These are phyloP conservation scores for Euclidium syriacum DNA, from an alignment of 345 rosid species.

Conservation along the genomic window DNA sequence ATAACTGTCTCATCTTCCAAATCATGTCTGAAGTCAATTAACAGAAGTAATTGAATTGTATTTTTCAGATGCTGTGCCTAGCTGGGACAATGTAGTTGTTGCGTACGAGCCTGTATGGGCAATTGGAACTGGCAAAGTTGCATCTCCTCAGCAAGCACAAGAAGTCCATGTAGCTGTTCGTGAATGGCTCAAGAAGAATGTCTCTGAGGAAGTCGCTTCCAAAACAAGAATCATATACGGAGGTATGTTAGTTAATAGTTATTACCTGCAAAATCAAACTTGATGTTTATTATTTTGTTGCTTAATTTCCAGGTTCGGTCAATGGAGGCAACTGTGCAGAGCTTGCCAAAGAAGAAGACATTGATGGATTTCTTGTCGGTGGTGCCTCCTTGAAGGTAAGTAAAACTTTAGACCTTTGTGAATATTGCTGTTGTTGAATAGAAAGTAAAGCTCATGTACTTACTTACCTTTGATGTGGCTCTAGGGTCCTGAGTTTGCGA, in stretches of 20 bases:
- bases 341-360: constrained; percentile 94
- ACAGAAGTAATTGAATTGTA: background rate
- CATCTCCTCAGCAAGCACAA: constrained; percentile 90
- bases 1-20: background rate
- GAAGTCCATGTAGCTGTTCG: constrained; percentile 91
- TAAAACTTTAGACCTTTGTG: background rate
- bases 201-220: constrained; percentile 87
- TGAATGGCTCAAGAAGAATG: constrained; percentile 85
- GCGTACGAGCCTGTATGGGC: constrained; percentile 99
- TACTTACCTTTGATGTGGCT: constrained; percentile 9
- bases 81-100: constrained; percentile 87
- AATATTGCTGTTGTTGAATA: background rate
- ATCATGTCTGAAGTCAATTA: background rate
- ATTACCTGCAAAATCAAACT: background rate
- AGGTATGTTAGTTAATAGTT: constrained; percentile 45
- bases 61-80: constrained; percentile 69
- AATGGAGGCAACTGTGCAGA: constrained; percentile 89
- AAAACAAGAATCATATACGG: constrained; percentile 93
- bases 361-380: constrained; percentile 97
- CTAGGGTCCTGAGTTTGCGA: constrained; percentile 95
- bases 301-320: constrained; percentile 63
- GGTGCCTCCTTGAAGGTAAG: constrained; percentile 97
- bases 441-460: background rate
- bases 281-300: background rate
- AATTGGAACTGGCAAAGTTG: constrained; percentile 97